Evolutionary conservation across 768 basidiomycete genomes (phyloP).

Genomic region (Auricularia sp.): DNA sequence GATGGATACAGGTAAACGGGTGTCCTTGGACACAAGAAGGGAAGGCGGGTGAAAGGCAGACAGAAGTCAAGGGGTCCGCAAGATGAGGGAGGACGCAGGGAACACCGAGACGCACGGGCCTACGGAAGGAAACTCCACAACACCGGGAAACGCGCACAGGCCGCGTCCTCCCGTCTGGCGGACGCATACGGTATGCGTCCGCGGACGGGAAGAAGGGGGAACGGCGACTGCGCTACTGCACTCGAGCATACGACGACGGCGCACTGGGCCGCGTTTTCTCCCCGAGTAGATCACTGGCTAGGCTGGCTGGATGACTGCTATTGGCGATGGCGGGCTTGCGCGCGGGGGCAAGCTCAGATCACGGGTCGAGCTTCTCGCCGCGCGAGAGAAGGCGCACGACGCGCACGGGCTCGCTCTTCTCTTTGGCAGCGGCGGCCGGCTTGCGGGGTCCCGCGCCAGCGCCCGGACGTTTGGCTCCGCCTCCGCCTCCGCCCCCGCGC

Average conservation of each 20-base stretch:
- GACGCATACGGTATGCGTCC: not conserved
- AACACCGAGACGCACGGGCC: not conserved
- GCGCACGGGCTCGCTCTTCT: conserved; percentile 44
- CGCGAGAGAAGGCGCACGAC: conserved; percentile 73
- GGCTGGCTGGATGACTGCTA: not conserved
- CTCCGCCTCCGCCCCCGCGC: not conserved
- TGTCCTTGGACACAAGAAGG: not conserved
- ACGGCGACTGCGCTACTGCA: not conserved
- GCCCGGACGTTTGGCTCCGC: not conserved
- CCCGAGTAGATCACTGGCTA: not conserved
- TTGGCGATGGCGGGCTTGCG: not conserved
- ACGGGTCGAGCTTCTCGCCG: conserved; percentile 71
- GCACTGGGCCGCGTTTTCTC: not conserved
- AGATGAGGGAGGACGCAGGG: not conserved
- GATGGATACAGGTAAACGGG: not conserved
- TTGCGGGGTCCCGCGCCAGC: not conserved
- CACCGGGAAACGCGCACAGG: not conserved
- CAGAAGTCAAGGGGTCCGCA: not conserved
- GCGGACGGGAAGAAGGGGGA: not conserved
- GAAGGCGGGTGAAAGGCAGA: not conserved
- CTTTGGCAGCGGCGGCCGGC: not conserved
- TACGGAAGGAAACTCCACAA: not conserved
- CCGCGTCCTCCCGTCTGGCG: not conserved
- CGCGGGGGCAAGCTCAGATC: not conserved
- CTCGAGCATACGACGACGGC: not conserved